These are phyloP conservation scores for Spizellomyces sp. DNA, from an alignment of 192 early-diverging fungal species.

Conservation along the genomic window DNA sequence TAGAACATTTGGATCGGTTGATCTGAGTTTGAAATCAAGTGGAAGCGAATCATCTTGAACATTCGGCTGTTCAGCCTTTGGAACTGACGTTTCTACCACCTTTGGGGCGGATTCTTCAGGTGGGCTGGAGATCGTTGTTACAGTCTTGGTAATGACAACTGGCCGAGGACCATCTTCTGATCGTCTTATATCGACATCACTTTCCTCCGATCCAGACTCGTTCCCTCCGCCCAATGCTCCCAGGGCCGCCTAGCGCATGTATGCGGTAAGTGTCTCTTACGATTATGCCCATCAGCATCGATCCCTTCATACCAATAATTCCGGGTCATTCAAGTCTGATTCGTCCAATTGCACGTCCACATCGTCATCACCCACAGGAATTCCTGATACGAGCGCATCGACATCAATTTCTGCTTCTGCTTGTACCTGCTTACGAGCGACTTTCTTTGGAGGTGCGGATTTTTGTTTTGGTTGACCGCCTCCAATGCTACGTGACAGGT, in stretches of 20 bases:
- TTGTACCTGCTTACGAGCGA: background rate
- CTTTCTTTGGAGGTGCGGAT: background rate
- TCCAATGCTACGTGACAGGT: background rate
- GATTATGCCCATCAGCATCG: background rate
- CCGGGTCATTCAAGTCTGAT: constrained; percentile 75
- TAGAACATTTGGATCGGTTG: constrained; percentile 36
- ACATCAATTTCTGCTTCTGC: background rate
- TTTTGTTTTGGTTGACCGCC: background rate
- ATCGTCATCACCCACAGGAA: constrained; percentile 33
- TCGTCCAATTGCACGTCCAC: constrained; percentile 71
- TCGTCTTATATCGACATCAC: too few species aligned
- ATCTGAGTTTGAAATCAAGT: constrained; percentile 36
- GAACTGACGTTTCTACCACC: background rate
- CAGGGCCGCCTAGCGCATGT: too few species aligned
- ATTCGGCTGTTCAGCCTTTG: background rate
- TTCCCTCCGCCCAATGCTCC: too few species aligned
- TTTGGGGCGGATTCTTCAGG: background rate
- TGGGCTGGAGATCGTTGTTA: background rate
- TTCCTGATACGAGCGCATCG: background rate
- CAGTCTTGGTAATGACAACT: too few species aligned
- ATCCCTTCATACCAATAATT: constrained; percentile 55
- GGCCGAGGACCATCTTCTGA: too few species aligned
- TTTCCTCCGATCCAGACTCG: too few species aligned
- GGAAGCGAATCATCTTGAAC: constrained; percentile 5
- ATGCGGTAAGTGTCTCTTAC: too few species aligned